A percentile compares a stretch with the other conserved stretches of the same genome.
Evolutionary conservation across 108 stramenopile genomes (phyloP).

Genomic region (Cyclotella distinguenda): DNA sequence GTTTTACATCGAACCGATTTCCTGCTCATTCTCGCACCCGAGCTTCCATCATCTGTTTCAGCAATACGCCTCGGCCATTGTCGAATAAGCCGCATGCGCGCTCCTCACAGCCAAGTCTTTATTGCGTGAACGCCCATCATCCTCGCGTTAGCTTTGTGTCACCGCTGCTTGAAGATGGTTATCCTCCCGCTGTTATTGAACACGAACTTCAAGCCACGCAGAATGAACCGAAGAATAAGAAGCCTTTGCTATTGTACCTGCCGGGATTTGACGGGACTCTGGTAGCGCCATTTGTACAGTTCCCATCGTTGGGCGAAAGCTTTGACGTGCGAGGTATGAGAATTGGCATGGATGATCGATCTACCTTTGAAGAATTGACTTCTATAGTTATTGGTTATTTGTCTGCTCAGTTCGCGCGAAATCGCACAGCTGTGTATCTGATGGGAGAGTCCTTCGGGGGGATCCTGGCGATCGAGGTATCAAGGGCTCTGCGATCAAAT

Average conservation of each 20-base stretch:
- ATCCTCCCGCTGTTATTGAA: constrained; percentile 70
- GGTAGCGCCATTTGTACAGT: constrained; percentile 79
- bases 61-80: too few species aligned
- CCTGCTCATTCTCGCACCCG: too few species aligned
- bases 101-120: too few species aligned
- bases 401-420: constrained; percentile 16
- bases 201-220: constrained; percentile 24
- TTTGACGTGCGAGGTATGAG: constrained; percentile 83
- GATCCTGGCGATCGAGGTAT: constrained; percentile 72
- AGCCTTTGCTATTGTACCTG: constrained; percentile 80
- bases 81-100: too few species aligned
- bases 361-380: constrained; percentile 73
- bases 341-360: constrained; percentile 71
- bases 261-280: constrained; percentile 89
- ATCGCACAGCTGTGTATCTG: constrained; percentile 55
- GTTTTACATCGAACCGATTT: too few species aligned
- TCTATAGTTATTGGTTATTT: constrained; percentile 52
- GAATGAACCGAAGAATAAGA: constrained; percentile 18
- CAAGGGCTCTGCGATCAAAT: constrained; percentile 33
- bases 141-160: constrained; percentile 53
- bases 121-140: too few species aligned
- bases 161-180: constrained; percentile 78
- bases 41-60: too few species aligned
- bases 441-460: constrained; percentile 91
- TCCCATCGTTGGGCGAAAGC: constrained; percentile 67